A percentile compares a stretch with the other conserved stretches of the same genome.
Evolutionary conservation across 31 red algal species (phyloP).

Genomic region (Odonthalia washingtoniensis): DNA sequence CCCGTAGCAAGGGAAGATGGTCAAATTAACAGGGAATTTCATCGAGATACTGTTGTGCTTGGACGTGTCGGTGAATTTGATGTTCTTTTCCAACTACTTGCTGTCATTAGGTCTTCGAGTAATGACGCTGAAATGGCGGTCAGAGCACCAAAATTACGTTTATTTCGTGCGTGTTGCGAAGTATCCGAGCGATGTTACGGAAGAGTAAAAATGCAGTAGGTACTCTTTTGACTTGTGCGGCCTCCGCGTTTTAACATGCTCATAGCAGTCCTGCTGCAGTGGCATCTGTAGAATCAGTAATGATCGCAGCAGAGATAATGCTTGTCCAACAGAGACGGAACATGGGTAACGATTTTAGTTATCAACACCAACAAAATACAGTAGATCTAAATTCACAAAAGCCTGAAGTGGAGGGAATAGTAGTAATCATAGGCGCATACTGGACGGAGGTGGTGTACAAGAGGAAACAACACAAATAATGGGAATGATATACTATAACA

Average conservation of each 20-base stretch:
- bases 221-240: conserved; percentile 70
- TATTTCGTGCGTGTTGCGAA: conserved; percentile 78
- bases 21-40: conserved; percentile 58
- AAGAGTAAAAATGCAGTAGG: conserved; percentile 73
- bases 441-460: no score
- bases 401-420: no score
- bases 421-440: no score
- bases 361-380: neutral
- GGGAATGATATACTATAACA: no score
- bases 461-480: no score
- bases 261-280: conserved; percentile 70
- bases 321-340: conserved; percentile 57
- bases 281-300: conserved; percentile 61
- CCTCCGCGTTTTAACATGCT: conserved; percentile 69
- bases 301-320: conserved; percentile 72
- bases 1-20: conserved; percentile 45
- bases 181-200: conserved; percentile 69
- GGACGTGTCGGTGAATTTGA: conserved; percentile 80
- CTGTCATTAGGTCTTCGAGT: conserved; percentile 69
- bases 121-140: conserved; percentile 84
- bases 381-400: neutral
- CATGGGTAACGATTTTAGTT: conserved; percentile 15
- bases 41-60: conserved; percentile 75
- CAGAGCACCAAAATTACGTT: conserved; percentile 61
- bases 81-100: conserved; percentile 71